Evolutionary conservation across 1,139 yeast species (phyloP).

Genomic region (Suzukiozyma palmioleophila): DNA sequence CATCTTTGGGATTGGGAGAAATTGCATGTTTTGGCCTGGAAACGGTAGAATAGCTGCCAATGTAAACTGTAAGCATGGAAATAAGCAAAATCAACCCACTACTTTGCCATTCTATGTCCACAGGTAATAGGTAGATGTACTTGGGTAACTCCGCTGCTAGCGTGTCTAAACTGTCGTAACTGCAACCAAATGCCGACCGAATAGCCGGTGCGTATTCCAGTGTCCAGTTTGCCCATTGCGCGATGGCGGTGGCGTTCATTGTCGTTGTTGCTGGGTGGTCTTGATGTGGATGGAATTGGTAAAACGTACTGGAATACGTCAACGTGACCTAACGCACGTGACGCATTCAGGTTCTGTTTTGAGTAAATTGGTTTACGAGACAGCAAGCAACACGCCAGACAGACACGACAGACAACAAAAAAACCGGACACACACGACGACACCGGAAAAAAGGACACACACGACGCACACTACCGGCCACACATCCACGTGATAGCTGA

Average conservation of each 20-base stretch:
- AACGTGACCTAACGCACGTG: no score
- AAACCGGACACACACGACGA: no score
- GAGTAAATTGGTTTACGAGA: no score
- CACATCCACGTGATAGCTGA: no score
- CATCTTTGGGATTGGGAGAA: constrained; percentile 28
- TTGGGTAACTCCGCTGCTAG: neutral
- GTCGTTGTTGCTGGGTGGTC: no score
- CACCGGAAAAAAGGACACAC: no score
- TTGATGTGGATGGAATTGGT: no score
- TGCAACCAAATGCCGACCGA: neutral
- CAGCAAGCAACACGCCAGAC: no score
- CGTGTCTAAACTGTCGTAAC: neutral
- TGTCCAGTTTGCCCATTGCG: neutral
- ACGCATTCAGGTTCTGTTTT: no score
- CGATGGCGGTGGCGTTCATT: neutral
- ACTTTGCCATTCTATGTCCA: neutral
- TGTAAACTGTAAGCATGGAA: constrained; percentile 24
- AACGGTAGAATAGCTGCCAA: constrained; percentile 40
- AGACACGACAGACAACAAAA: no score
- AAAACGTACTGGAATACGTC: no score
- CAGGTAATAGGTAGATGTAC: neutral
- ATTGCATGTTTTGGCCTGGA: constrained; percentile 41
- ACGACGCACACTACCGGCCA: no score
- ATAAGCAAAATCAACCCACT: constrained; percentile 1
- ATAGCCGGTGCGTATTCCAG: neutral